phyloP scores from a whole-genome alignment of 2,329 filamentous ascomycete species.

The Ophiostoma perfectum region DNA sequence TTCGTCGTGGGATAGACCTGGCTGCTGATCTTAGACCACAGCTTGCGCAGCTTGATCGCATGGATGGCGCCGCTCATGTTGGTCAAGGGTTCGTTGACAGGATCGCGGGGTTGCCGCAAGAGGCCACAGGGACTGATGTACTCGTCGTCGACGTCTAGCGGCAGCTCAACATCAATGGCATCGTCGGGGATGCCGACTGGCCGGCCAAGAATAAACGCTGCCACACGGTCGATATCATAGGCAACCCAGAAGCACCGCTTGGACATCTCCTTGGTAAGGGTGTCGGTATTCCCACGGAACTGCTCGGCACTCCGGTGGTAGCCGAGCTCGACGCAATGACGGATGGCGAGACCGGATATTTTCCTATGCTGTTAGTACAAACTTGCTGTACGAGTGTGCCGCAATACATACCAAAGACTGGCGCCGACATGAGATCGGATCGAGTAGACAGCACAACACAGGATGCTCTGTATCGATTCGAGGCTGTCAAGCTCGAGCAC shows the following conservation, averaged over 20 bases:
- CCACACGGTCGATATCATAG: slow-evolving; percentile 29
- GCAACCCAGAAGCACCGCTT: slow-evolving; percentile 32
- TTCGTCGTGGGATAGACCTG: slow-evolving; percentile 27
- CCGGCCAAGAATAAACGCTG: slow-evolving; percentile 29
- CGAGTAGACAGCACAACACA: slow-evolving; percentile 15
- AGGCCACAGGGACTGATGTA: slow-evolving; percentile 29
- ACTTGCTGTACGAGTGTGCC: neutral
- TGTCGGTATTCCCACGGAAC: slow-evolving; percentile 4
- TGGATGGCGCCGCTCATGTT: slow-evolving; percentile 31
- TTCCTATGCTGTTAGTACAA: neutral
- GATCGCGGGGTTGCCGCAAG: slow-evolving; percentile 25
- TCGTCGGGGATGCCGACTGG: slow-evolving; percentile 27
- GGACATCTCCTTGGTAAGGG: slow-evolving; percentile 28
- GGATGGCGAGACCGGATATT: slow-evolving; percentile 12
- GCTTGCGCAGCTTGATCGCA: slow-evolving; percentile 28
- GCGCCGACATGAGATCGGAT: slow-evolving; percentile 13
- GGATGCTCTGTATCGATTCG: slow-evolving; percentile 13
- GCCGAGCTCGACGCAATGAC: slow-evolving; percentile 12
- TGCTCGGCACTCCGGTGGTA: slow-evolving; percentile 15
- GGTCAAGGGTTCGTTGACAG: slow-evolving; percentile 26
- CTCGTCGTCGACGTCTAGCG: slow-evolving; percentile 32
- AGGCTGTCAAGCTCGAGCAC: slow-evolving; percentile 14
- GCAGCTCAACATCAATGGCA: slow-evolving; percentile 24
- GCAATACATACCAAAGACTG: neutral
- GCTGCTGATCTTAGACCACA: slow-evolving; percentile 32